Evolutionary conservation across 1,284 basidiomycete species (phyloP).

Genomic region (Waitea zeae): DNA sequence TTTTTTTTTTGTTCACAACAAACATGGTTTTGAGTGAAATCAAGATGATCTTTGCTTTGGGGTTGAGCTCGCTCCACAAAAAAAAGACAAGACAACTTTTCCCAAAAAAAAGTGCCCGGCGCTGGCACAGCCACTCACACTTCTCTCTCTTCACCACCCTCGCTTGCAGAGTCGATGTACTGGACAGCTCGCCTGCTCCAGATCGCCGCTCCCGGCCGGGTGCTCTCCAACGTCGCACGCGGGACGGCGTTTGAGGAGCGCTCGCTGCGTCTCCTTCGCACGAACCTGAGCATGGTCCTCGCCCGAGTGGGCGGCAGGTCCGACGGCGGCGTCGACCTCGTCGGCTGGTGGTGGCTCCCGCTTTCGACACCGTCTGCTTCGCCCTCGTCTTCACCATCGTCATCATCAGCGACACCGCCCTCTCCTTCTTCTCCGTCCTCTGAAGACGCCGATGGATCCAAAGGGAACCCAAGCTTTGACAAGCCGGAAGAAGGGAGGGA

Average conservation of each 20-base stretch:
- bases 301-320: constrained; percentile 60
- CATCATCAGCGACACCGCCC: constrained; percentile 2
- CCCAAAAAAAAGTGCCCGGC: too few relatives aligned
- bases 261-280: constrained; percentile 40
- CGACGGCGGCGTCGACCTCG: constrained; percentile 79
- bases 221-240: constrained; percentile 30
- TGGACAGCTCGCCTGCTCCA: neutral
- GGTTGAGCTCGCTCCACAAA: too few relatives aligned
- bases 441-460: neutral
- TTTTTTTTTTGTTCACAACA: too few relatives aligned
- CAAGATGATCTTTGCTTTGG: too few relatives aligned
- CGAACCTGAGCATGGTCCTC: constrained; percentile 65
- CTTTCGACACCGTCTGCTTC: constrained; percentile 7
- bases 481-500: too few relatives aligned
- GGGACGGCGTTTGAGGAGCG: constrained; percentile 67
- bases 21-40: too few relatives aligned
- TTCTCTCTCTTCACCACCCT: too few relatives aligned
- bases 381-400: neutral
- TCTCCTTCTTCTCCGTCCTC: neutral
- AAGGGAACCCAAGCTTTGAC: too few relatives aligned
- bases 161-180: too few relatives aligned
- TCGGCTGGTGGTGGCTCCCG: constrained; percentile 87
- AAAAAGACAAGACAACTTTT: too few relatives aligned
- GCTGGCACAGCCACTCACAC: too few relatives aligned
- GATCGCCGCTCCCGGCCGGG: neutral